Percentiles rank a stretch among this genome's conserved stretches.
Conservation (phyloP, 257 asterid species). For the Plantago elongata region DNA sequence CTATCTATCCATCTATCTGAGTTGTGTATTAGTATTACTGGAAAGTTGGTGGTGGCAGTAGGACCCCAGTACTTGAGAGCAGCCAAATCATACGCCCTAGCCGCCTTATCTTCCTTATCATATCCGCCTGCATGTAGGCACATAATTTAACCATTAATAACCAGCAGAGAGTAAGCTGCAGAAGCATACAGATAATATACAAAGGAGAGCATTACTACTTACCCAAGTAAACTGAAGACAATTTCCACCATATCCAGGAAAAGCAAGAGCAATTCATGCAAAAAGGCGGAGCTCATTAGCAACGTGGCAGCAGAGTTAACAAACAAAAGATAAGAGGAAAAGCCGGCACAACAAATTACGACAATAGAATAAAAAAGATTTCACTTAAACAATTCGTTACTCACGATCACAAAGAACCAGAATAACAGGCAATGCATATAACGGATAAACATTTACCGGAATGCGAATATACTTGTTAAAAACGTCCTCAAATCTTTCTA, state of each 20-base stretch:
- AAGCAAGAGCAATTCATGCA: conserved; percentile 36
- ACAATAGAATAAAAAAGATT: no score
- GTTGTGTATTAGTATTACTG: conserved; percentile 44
- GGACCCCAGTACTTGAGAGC: conserved; percentile 95
- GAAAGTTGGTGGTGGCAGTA: conserved; percentile 84
- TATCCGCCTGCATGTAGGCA: conserved; percentile 62
- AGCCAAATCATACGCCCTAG: conserved; percentile 85
- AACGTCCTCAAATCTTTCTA: no score
- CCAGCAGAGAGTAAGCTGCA: not conserved
- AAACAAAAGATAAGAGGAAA: not conserved
- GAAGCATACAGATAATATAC: not conserved
- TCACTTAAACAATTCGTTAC: no score
- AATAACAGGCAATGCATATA: no score
- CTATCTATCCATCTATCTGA: not conserved
- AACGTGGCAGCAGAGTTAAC: not conserved
- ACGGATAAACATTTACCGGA: no score
- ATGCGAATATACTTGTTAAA: no score
- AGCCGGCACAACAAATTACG: no score
- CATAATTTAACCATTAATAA: conserved; percentile 10
- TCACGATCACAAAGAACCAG: no score
- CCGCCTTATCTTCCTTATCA: conserved; percentile 93
- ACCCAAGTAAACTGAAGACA: conserved; percentile 83
- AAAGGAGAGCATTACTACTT: conserved; percentile 18
- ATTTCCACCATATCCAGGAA: conserved; percentile 28
- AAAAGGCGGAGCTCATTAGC: conserved; percentile 24